These are phyloP conservation scores for Boletus coccyginus DNA, from an alignment of 768 basidiomycete genomes.

Conservation along the genomic window DNA sequence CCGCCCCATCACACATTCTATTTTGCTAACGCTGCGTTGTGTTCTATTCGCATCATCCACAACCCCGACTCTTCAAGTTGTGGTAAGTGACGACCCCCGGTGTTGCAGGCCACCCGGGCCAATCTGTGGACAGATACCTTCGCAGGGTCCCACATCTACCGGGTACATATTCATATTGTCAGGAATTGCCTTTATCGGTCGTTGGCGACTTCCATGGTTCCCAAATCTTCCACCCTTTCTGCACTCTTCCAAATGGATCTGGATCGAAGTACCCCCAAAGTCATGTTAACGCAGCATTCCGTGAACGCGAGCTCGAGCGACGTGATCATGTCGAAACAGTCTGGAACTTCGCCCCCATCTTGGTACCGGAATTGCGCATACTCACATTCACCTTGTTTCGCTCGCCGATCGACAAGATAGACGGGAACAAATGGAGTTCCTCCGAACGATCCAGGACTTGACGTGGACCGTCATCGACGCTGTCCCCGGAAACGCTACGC, in stretches of 20 bases:
- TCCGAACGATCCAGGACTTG: constrained; percentile 46
- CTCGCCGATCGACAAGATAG: constrained; percentile 56
- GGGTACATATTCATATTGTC: constrained; percentile 23
- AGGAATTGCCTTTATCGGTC: constrained; percentile 21
- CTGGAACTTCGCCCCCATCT: not conserved
- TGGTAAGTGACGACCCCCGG: too few species aligned
- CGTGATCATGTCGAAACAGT: not conserved
- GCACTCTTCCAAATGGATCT: constrained; percentile 17
- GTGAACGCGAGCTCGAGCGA: not conserved
- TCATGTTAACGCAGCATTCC: not conserved
- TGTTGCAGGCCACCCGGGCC: too few species aligned
- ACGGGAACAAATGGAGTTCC: constrained; percentile 52
- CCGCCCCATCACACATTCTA: too few species aligned
- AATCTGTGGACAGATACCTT: too few species aligned
- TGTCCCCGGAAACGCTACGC: constrained; percentile 35
- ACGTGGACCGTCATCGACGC: constrained; percentile 57
- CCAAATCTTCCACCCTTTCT: constrained; percentile 9
- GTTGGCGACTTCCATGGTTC: constrained; percentile 5
- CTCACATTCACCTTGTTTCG: constrained; percentile 54
- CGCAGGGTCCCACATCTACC: constrained; percentile 5
- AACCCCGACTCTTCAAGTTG: too few species aligned
- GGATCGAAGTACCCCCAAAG: not conserved
- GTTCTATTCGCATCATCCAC: too few species aligned
- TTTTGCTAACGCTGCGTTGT: too few species aligned
- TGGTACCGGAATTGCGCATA: constrained; percentile 38